Evolutionary conservation across 1,139 yeast genomes (phyloP).

Genomic region (Nakaseomyces nivariensis): DNA sequence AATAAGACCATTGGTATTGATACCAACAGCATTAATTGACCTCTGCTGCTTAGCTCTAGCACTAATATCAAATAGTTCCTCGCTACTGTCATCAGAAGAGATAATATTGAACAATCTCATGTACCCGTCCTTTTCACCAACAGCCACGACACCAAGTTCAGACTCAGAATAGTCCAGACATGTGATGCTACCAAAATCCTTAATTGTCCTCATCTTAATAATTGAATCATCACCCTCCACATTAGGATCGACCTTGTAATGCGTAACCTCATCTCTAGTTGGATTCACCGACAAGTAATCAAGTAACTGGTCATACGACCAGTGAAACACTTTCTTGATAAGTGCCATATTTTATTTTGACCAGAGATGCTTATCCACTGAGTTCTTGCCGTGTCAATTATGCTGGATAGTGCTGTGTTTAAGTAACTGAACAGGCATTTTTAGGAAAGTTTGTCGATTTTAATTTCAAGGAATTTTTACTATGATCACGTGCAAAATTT

Average conservation of each 20-base stretch:
- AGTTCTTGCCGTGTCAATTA: too few species aligned
- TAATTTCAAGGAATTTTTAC: too few species aligned
- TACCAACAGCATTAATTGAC: constrained; percentile 66
- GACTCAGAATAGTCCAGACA: constrained; percentile 57
- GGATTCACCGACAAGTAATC: constrained; percentile 31
- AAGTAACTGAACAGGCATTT: too few species aligned
- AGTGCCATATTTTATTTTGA: constrained; percentile 19
- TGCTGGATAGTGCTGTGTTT: too few species aligned
- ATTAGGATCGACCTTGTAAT: constrained; percentile 27
- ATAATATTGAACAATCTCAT: constrained; percentile 53
- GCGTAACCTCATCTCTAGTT: constrained; percentile 31
- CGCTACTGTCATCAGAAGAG: constrained; percentile 4
- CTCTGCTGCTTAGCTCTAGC: constrained; percentile 60
- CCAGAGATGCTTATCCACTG: too few species aligned
- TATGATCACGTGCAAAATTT: too few species aligned
- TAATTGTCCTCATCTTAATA: constrained; percentile 40
- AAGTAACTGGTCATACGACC: constrained; percentile 24
- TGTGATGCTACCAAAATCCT: constrained; percentile 64
- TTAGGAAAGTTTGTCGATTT: too few species aligned
- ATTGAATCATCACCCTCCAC: constrained; percentile 36
- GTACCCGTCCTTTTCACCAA: constrained; percentile 65
- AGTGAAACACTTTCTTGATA: constrained; percentile 24
- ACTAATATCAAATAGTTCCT: constrained; percentile 12
- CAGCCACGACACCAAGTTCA: constrained; percentile 53
- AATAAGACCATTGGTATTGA: constrained; percentile 53